phyloP scores from a whole-genome alignment of 805 yeast species.

The Cyberlindnera xishuangbannaensis region DNA sequence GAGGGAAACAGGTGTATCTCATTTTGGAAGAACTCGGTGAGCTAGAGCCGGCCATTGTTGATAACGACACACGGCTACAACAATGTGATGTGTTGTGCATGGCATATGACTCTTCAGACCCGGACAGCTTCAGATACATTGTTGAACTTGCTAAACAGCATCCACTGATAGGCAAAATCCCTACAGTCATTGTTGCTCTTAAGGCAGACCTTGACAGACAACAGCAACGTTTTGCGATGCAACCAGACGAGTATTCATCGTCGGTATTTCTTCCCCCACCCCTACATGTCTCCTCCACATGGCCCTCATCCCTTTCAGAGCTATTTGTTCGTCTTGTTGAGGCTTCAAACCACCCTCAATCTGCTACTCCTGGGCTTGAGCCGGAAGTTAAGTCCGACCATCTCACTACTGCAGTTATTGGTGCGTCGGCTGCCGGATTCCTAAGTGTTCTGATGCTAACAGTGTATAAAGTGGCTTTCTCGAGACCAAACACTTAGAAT shows the following conservation, averaged over 20 bases:
- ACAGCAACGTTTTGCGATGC: slow-evolving; percentile 79
- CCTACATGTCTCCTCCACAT: slow-evolving; percentile 80
- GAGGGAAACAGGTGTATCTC: slow-evolving; percentile 92
- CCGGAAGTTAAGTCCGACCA: slow-evolving; percentile 50
- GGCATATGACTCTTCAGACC: slow-evolving; percentile 92
- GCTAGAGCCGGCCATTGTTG: slow-evolving; percentile 74
- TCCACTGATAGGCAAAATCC: slow-evolving; percentile 57
- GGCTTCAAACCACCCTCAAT: slow-evolving; percentile 74
- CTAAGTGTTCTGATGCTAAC: slow-evolving; percentile 59
- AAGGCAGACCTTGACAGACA: slow-evolving; percentile 96
- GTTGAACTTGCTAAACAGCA: slow-evolving; percentile 62
- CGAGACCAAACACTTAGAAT: too few relatives aligned
- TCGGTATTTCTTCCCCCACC: slow-evolving; percentile 69
- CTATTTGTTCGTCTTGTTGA: slow-evolving; percentile 82
- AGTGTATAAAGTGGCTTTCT: slow-evolving; percentile 42
- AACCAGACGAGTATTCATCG: slow-evolving; percentile 83
- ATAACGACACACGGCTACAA: slow-evolving; percentile 59
- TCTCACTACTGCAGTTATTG: slow-evolving; percentile 49
- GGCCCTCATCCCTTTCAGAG: slow-evolving; percentile 85
- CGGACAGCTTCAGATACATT: slow-evolving; percentile 84
- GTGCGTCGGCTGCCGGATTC: slow-evolving; percentile 66
- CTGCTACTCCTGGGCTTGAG: slow-evolving; percentile 72
- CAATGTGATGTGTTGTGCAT: slow-evolving; percentile 90
- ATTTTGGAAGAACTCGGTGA: slow-evolving; percentile 89
- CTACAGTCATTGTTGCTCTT: slow-evolving; percentile 82